Base-by-base conservation (phyloP, 1,139 yeast genomes). In the Lodderomyces elongisporus region DNA sequence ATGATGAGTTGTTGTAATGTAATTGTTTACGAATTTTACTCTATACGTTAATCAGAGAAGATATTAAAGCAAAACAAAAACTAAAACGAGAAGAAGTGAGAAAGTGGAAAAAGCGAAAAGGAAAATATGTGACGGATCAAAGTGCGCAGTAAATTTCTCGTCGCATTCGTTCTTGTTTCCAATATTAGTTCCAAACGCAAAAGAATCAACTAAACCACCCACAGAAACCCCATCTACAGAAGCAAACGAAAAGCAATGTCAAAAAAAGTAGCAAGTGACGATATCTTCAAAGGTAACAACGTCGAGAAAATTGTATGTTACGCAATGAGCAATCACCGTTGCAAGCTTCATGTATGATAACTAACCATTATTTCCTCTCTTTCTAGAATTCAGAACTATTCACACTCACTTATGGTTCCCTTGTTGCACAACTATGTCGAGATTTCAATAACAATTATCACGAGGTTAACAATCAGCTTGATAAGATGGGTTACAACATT, bases 401-500 rank as follows among this genome's bases (percentile, higher is more conserved):
- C 60, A 87, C 95, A 14, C 64, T 91, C 38, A 89, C 96, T 1
- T 91, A 91, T 52, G 99, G 99, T 9, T 81, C 96, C 2, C 75
- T 93, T 29, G 98, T 91, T 32, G 77, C 95, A n/a, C 97, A 91
- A 53, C 64, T 91, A 35, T 88, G 96, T 52, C 77, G 80, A 40
- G 98, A 91, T 52, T 80, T 75, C 54, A 74, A 79, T 38, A 74
- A 78, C 44, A 85, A 89, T 56, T 89, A 85, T 55, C 56, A 54
- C 9, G 79, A 79, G 48, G 96, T 93, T 35, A 91, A 93, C 56
- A 68, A 68, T 35, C 94, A 89, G 53, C 66, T 93, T 32, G 95
- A 81, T 48, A 75, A 77, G 44, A 91, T 93, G 97, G 99, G 99
- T 1, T 85, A 87, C 56, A 88, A 85, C 55, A 93, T 93, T 32